Base-by-base conservation (phyloP, 2,329 filamentous ascomycete genomes). In the Stachybotrys elegans region DNA sequence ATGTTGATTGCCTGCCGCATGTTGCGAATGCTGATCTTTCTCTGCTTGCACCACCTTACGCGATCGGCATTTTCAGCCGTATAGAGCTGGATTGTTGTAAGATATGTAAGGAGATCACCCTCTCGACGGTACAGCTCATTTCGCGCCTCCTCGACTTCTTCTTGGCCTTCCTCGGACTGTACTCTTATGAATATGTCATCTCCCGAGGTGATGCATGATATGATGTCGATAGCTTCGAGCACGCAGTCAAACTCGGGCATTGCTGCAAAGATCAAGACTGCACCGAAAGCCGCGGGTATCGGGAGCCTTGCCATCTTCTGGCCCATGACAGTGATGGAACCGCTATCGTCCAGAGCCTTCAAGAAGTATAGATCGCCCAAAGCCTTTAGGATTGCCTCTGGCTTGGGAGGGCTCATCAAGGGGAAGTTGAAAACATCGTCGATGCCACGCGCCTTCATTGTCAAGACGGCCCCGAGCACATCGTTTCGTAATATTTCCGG, bases 401-500 rank as follows among this genome's bases (percentile, higher is more conserved):
- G 68, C 8, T 87, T 82, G 0, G 93, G 93, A 1, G 79, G 76
- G 44, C 95, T 90, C 60, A 97, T 83, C 39, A 96, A 80, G 0
- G 92, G 89, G 49, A 98, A 98, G 0, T 75, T 71, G 17, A 90
- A 71, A 3, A 95, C 79, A 57, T 97, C 85, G 21, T 87, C 76
- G 12, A 97, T 83, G 0, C 91, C 90, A 43, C 90, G 80, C 1
- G 92, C 90, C 63, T 95, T 96, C 86, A 98, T 94, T 1, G 88
- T 95, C 9, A 98, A 71, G 2, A 96, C 75, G 0, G 92, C 87
- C 25, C 89, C 85, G 17, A 90, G 80, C 6, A 97, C 78, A 61
- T 98, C 92, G 57, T 88, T 94, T 17, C 93, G 81, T 11, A 96
- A 68, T 11, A 98, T 96, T 61, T 98, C 93, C 0, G 93, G 92